Conservation (phyloP, 2,329 filamentous ascomycete genomes). For the Pseudogymnoascus pannorum region DNA sequence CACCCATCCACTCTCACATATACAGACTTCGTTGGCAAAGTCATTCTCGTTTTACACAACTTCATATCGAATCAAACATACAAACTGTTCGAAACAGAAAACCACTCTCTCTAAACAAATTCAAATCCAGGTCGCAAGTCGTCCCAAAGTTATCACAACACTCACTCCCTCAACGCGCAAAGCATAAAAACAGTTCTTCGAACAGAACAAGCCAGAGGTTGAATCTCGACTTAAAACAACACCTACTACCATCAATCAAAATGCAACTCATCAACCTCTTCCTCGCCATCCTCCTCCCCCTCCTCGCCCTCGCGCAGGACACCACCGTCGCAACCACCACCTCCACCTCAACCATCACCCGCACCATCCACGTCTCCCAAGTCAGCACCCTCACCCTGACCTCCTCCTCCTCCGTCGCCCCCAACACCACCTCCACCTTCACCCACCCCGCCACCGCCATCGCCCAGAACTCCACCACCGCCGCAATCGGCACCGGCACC, state of each 20-base stretch:
- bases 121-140: not conserved
- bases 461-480: not conserved
- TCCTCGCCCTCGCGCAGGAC: slow-evolving; percentile 4
- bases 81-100: slow-evolving; percentile 8
- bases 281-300: not conserved
- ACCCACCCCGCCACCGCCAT: not conserved
- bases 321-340: slow-evolving; percentile 9
- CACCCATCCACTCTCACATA: not conserved
- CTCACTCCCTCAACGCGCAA: not conserved
- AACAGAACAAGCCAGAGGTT: not conserved
- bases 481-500: not conserved
- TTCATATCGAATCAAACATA: not conserved
- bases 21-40: slow-evolving; percentile 8
- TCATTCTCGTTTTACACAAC: not conserved
- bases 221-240: not conserved
- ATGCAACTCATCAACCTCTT: not conserved
- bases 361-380: not conserved
- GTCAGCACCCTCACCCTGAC: slow-evolving; percentile 1
- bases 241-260: not conserved
- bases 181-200: not conserved
- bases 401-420: not conserved
- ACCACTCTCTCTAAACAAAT: not conserved
- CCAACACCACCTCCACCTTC: not conserved
- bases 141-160: not conserved
- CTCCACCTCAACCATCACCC: not conserved